Evolutionary conservation across 176 grass and related monocot genomes (phyloP), one percentile per base, ranked within the genome.

Genomic region (Aegilops sharonensis): DNA sequence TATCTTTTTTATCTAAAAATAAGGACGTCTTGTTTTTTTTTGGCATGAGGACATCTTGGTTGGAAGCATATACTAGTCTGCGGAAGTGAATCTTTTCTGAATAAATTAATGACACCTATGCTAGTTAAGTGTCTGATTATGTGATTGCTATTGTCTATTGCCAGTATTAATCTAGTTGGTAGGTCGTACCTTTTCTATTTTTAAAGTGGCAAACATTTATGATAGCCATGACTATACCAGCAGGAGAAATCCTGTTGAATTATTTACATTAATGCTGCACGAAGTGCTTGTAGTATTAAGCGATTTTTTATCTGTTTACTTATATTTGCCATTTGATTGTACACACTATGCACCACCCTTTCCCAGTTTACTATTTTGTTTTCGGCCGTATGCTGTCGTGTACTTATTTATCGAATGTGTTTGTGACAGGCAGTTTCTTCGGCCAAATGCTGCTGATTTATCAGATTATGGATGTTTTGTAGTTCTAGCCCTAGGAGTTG

Each of bases 401-500:
- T 81, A 64, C 71, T 78, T 69, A 50, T 77, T 86, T 47, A 64
- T 84, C 48, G 7, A 14, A 50, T 85, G 63, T 64, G 68, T 84
- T 89, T 89, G 14, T 92, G 89, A 70, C 97, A 99, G 97, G 89
- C 89, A 95, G 73, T 94, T 99, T 84, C 54, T 56, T 72, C 87
- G 86, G 45, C 97, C 89, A 62, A 96, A 91, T 89, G 92, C 97
- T 81, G 97, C 97, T 85, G 97, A 96, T 81, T 90, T 99, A 67
- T 94, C 90, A 68, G 97, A 99, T 91, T 99, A 92, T 93, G 97
- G 97, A 80, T 99, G 94, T 79, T 96, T 99, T 87, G 68, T 96
- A 63, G 97, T 96, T 83, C 91, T 98, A 84, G 94, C 90, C 72
- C 80, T 92, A 84, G 97, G 97, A 91, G 90, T 99, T 69, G 40